Base-by-base conservation (phyloP, 768 basidiomycete species). In the Tricholoma saponaceum region DNA sequence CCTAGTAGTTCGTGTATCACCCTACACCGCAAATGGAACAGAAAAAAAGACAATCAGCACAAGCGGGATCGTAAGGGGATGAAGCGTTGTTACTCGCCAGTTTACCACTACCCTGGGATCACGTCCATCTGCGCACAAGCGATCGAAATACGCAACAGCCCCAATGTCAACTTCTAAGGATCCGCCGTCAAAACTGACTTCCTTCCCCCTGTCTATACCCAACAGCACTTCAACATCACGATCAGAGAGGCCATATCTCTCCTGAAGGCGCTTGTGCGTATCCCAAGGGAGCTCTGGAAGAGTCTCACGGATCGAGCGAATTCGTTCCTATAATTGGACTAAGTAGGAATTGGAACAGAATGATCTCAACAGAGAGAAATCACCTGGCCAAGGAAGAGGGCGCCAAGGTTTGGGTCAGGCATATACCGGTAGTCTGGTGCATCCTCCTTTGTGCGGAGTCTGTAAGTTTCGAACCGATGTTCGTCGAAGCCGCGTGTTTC, bases 341-440 rank as follows among this genome's bases (percentile, higher is more conserved):
- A 30, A 10, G 28, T 9, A 50, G 16, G 8, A 28, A 14, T 28
- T 30, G 47, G 8, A 50, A 50, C 9, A 22, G 20, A 43, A 30
- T 23, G 16, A 9, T n/a, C 12, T 50, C 18, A 10, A 28, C 33
- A 32, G 47, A 44, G 56, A 2, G 57, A 1, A 32, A 60, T 51
- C 57, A 83, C 86, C 58, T 82, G 68, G 56, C 79, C 79, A 6
- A 90, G 65, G 30, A 83, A 66, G 5, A 98, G 73, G 0, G 86
- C 82, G 0, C 94, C 93, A 1, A 98, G 73, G 69, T 98, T 98
- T 0, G 93, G 87, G 69, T 99, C 97, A 0, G 97, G 97, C 92
- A 99, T 96, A 74, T 98, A 98, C 16, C 91, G 83, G 69, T 98
- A 99, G 69, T 99, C 97, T 1, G 91, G 93, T 0, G 94, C 89